phyloP scores from a whole-genome alignment of 108 stramenopile genomes.

The Skeletonema costatum region DNA sequence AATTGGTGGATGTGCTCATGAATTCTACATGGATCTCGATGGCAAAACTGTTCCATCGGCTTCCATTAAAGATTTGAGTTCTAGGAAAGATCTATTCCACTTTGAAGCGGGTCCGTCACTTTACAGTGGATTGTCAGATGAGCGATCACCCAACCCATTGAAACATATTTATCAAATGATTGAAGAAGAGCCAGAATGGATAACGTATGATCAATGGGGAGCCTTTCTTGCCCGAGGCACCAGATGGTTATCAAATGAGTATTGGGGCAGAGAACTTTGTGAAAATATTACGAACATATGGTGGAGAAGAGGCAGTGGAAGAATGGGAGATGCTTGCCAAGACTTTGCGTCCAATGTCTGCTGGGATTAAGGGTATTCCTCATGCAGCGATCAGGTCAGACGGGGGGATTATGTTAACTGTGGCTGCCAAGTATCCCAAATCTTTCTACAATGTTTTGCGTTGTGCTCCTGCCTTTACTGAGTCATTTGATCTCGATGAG shows the following conservation, averaged over 20 bases:
- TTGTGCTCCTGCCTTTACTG: constrained; percentile 65
- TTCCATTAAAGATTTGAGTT: not conserved
- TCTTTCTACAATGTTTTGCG: constrained; percentile 61
- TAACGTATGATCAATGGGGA: constrained; percentile 90
- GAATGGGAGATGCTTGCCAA: constrained; percentile 75
- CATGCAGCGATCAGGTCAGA: constrained; percentile 71
- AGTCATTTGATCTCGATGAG: constrained; percentile 78
- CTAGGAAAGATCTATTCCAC: constrained; percentile 70
- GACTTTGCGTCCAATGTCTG: constrained; percentile 69
- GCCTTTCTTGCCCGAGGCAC: constrained; percentile 82
- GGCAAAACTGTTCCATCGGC: constrained; percentile 27
- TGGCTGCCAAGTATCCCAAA: constrained; percentile 66
- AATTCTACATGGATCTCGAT: constrained; percentile 47
- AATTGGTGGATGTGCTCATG: constrained; percentile 80
- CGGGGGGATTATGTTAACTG: constrained; percentile 64
- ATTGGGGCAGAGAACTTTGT: constrained; percentile 85
- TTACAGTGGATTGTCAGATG: constrained; percentile 81
- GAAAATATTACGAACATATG: constrained; percentile 65
- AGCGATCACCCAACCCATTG: constrained; percentile 88
- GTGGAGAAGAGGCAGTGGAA: constrained; percentile 69
- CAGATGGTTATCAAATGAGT: constrained; percentile 69
- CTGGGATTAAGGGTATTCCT: constrained; percentile 75
- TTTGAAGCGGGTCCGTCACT: constrained; percentile 95
- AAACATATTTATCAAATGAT: constrained; percentile 95
- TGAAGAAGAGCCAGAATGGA: constrained; percentile 78